A percentile compares a stretch with the other conserved stretches of the same genome.
Conservation (phyloP, 73 alveolate genomes). For the Stentor coeruleus region DNA sequence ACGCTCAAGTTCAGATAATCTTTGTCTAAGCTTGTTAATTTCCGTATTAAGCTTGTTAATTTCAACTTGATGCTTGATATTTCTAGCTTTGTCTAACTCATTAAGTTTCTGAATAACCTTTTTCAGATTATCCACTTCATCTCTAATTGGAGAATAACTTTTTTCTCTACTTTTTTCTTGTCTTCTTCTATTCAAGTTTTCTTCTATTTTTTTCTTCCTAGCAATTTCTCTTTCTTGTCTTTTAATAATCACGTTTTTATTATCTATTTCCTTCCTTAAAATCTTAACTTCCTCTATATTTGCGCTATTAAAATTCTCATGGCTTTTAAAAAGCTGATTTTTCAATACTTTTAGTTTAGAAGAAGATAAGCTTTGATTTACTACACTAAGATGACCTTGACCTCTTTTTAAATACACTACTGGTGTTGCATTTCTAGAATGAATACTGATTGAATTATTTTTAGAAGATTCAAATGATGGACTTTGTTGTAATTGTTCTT, state of each 20-base stretch:
- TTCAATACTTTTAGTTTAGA: background rate
- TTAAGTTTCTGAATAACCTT: background rate
- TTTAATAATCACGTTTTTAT: background rate
- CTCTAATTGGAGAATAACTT: background rate
- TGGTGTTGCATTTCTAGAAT: background rate
- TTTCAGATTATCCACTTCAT: background rate
- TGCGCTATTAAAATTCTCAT: background rate
- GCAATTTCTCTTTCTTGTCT: background rate
- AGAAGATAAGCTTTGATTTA: background rate
- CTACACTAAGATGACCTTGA: constrained; percentile 1
- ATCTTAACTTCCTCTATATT: background rate
- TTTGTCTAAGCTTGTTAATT: background rate
- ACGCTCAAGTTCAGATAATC: too few species aligned
- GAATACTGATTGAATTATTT: background rate
- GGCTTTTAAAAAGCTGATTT: background rate
- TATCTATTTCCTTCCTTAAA: background rate
- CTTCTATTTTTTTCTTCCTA: background rate
- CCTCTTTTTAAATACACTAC: background rate
- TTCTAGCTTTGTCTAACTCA: background rate
- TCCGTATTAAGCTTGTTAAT: constrained; percentile 12
- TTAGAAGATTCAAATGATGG: background rate
- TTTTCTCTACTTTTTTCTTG: background rate
- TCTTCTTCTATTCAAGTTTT: constrained; percentile 16
- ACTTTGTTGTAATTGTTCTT: constrained; percentile 6
- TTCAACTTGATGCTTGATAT: background rate